phyloP scores from a whole-genome alignment of 2,329 filamentous ascomycete species.

The Xylaria multiplex region DNA sequence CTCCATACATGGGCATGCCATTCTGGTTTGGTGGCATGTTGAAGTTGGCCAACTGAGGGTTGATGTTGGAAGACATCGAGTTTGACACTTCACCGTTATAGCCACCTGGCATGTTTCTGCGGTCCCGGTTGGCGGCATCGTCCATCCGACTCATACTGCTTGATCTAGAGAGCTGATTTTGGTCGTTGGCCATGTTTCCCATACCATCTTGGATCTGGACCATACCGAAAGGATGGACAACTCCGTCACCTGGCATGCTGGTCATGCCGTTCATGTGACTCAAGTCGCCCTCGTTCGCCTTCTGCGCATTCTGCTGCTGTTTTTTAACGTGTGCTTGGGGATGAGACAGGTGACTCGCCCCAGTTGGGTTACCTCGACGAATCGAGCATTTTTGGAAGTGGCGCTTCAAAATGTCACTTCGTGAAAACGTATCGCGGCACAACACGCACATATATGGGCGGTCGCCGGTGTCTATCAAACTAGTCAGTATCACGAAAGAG shows the following conservation, averaged over 20 bases:
- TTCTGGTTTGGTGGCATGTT: conserved; percentile 71
- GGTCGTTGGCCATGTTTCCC: conserved; percentile 68
- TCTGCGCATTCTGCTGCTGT: conserved; percentile 68
- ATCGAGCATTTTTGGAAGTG: conserved; percentile 99
- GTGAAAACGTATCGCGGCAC: conserved; percentile 96
- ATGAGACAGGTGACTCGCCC: conserved; percentile 92
- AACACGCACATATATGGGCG: conserved; percentile 98
- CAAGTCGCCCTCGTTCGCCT: conserved; percentile 64
- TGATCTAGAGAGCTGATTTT: conserved; percentile 69
- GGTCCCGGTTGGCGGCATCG: conserved; percentile 65
- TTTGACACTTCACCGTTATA: conserved; percentile 68
- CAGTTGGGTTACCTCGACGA: conserved; percentile 92
- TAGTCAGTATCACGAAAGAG: conserved; percentile 34
- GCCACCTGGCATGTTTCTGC: conserved; percentile 63
- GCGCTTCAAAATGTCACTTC: conserved; percentile 97
- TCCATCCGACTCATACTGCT: conserved; percentile 69
- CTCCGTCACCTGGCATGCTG: conserved; percentile 66
- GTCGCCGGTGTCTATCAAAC: conserved; percentile 84
- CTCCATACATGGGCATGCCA: conserved; percentile 71
- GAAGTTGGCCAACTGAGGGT: conserved; percentile 72
- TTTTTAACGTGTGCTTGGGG: conserved; percentile 90
- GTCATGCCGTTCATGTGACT: conserved; percentile 70
- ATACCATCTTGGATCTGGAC: conserved; percentile 66
- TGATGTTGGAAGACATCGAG: conserved; percentile 70
- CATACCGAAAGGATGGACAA: conserved; percentile 68